Evolutionary conservation across 2,329 filamentous ascomycete genomes (phyloP).

Genomic region (Epicoccum sorghinum): DNA sequence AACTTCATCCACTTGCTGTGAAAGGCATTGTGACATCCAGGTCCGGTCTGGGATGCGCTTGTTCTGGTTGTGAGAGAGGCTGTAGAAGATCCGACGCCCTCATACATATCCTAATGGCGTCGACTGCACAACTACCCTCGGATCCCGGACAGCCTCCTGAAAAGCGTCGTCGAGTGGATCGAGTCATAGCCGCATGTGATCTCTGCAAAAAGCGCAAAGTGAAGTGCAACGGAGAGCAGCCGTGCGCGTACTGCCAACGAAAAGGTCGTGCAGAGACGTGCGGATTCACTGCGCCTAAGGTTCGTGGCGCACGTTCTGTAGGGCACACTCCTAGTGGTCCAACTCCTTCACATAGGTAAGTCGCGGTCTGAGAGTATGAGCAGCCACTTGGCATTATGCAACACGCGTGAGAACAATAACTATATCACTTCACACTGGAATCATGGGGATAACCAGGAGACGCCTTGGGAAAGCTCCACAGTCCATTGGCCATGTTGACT

Average conservation of each 20-base stretch:
- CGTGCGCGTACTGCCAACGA: conserved; percentile 57
- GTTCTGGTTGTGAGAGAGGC: no score
- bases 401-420: no score
- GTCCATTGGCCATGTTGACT: no score
- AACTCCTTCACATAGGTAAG: conserved; percentile 8
- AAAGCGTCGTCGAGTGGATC: conserved; percentile 34
- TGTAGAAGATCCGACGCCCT: no score
- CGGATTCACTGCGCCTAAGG: conserved; percentile 49
- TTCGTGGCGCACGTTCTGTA: conserved; percentile 39
- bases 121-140: neutral
- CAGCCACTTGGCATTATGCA: no score
- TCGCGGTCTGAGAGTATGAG: neutral
- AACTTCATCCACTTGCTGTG: neutral
- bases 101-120: neutral
- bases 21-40: neutral
- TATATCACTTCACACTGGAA: no score
- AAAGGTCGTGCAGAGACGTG: conserved; percentile 51
- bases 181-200: conserved; percentile 39
- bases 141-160: conserved; percentile 14
- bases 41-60: no score
- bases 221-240: conserved; percentile 59
- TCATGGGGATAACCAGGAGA: no score
- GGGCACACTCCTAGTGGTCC: conserved; percentile 32
- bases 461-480: no score
- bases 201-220: conserved; percentile 47